Percentiles rank a stretch among this genome's conserved stretches.
phyloP scores from a whole-genome alignment of 192 early-diverging fungal species.

The Coemansia erecta region DNA sequence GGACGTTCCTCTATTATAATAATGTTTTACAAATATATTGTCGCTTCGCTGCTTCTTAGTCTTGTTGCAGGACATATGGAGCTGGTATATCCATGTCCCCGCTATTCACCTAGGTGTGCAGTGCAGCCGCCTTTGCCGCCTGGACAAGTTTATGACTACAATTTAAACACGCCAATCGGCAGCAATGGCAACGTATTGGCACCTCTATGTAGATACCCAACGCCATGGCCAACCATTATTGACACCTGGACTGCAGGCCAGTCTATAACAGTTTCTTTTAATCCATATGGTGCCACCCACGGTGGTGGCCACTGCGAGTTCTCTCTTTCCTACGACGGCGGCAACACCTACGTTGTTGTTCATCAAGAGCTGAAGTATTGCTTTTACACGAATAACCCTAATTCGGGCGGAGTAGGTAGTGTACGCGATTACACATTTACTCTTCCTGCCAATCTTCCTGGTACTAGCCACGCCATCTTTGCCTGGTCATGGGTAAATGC shows the following conservation, averaged over 20 bases:
- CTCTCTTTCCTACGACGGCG: constrained; percentile 51
- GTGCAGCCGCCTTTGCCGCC: neutral
- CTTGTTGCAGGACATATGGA: constrained; percentile 14
- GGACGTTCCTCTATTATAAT: too few species aligned
- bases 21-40: neutral
- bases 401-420: neutral
- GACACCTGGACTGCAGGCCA: constrained; percentile 40
- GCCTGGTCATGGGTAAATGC: constrained; percentile 72
- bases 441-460: constrained; percentile 26
- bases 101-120: constrained; percentile 13
- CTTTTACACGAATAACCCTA: constrained; percentile 10
- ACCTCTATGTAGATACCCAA: constrained; percentile 38
- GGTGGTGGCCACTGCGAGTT: constrained; percentile 57
- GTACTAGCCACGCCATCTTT: constrained; percentile 31
- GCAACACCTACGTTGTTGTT: constrained; percentile 40
- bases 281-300: constrained; percentile 33
- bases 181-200: constrained; percentile 6
- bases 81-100: constrained; percentile 14
- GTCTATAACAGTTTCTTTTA: constrained; percentile 30
- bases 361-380: constrained; percentile 34
- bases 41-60: neutral
- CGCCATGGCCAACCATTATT: constrained; percentile 9
- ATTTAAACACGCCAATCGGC: constrained; percentile 41
- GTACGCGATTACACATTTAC: constrained; percentile 21
- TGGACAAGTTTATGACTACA: constrained; percentile 24